phyloP scores from a whole-genome alignment of 148 eudicot genomes.

The Persicaria tinctoria region DNA sequence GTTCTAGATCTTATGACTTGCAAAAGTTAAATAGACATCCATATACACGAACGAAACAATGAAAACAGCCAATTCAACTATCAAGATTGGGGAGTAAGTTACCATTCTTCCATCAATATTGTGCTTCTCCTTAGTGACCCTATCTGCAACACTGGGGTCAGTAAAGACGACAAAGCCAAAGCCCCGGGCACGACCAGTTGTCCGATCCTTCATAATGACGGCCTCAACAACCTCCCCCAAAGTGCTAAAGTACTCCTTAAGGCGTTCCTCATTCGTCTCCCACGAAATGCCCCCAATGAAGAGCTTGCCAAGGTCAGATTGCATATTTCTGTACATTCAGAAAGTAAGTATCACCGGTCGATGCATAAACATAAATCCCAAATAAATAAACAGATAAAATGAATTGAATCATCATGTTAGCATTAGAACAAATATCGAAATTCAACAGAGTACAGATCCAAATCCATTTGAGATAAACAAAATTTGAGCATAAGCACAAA shows the following conservation, averaged over 20 bases:
- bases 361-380: neutral
- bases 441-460: neutral
- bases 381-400: neutral
- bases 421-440: conserved; percentile 9
- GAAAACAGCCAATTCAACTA: neutral
- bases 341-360: conserved; percentile 6
- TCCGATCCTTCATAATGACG: conserved; percentile 82
- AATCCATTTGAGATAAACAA: neutral
- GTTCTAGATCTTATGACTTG: neutral
- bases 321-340: conserved; percentile 44
- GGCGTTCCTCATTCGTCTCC: conserved; percentile 79
- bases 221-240: conserved; percentile 81
- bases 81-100: conserved; percentile 13
- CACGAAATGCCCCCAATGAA: conserved; percentile 84
- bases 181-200: conserved; percentile 86
- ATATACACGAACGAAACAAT: neutral
- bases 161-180: conserved; percentile 77
- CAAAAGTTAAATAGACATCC: neutral
- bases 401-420: neutral
- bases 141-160: conserved; percentile 67
- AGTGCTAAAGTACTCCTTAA: conserved; percentile 61
- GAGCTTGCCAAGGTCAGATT: conserved; percentile 74
- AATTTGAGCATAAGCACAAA: neutral
- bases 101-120: conserved; percentile 82
- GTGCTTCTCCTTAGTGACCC: conserved; percentile 71